Evolutionary conservation across 257 asterid species (phyloP).

Genomic region (Solanum tarijense): DNA sequence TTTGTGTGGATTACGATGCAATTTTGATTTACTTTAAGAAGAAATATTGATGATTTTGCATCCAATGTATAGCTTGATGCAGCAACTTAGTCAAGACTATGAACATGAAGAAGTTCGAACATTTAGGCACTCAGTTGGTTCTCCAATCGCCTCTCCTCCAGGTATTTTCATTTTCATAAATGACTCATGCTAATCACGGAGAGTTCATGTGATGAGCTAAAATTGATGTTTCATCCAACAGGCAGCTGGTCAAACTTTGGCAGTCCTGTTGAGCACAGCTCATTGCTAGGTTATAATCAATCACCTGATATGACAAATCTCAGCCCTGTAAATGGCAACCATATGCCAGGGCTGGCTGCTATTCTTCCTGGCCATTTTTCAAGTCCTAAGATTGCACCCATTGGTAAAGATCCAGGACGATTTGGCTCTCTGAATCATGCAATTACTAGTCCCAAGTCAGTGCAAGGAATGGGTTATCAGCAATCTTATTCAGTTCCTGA

Average conservation of each 20-base stretch:
- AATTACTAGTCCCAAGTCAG: slow-evolving; percentile 4
- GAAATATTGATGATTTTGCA: background rate
- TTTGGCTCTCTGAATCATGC: slow-evolving; percentile 27
- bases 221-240: slow-evolving; percentile 6
- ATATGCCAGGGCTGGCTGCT: slow-evolving; percentile 75
- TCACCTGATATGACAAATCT: slow-evolving; percentile 41
- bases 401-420: slow-evolving; percentile 65
- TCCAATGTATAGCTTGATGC: slow-evolving; percentile 51
- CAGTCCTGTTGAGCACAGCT: slow-evolving; percentile 67
- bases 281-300: slow-evolving; percentile 43
- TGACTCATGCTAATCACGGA: background rate
- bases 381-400: slow-evolving; percentile 81
- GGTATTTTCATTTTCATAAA: slow-evolving; percentile 26
- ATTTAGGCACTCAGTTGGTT: slow-evolving; percentile 60
- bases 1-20: background rate
- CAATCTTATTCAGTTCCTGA: slow-evolving; percentile 36
- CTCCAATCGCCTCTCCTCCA: slow-evolving; percentile 91
- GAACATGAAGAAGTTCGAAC: slow-evolving; percentile 69
- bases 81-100: slow-evolving; percentile 78
- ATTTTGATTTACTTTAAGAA: background rate
- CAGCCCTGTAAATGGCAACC: slow-evolving; percentile 51
- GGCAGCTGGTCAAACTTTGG: slow-evolving; percentile 81
- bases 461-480: slow-evolving; percentile 22
- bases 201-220: background rate
- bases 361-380: slow-evolving; percentile 56